Percentiles rank a stretch among this genome's conserved stretches.
phyloP scores from a whole-genome alignment of 805 yeast genomes.

The Priceomyces melissophilus region DNA sequence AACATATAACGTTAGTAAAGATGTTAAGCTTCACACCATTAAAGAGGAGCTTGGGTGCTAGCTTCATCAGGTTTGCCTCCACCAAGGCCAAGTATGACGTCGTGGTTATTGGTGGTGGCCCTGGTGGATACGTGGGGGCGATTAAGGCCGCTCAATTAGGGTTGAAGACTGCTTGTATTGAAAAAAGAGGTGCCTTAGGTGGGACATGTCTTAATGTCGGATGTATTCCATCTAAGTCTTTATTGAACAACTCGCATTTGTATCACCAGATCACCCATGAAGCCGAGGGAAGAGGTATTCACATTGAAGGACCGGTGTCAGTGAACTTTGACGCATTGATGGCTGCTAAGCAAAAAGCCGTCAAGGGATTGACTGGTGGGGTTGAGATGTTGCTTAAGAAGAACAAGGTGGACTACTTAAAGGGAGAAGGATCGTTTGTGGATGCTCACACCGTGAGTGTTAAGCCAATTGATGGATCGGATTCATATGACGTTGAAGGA shows the following conservation, averaged over 20 bases:
- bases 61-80: slow-evolving; percentile 40
- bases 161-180: slow-evolving; percentile 90
- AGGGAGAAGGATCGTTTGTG: slow-evolving; percentile 87
- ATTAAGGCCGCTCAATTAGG: slow-evolving; percentile 98
- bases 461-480: slow-evolving; percentile 78
- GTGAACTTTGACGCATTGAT: slow-evolving; percentile 78
- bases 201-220: slow-evolving; percentile 99
- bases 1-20: not conserved
- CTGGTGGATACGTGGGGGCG: slow-evolving; percentile 99
- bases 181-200: slow-evolving; percentile 93
- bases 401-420: slow-evolving; percentile 89
- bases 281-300: slow-evolving; percentile 85
- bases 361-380: slow-evolving; percentile 87
- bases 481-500: slow-evolving; percentile 69
- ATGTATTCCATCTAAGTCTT: slow-evolving; percentile 96
- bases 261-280: slow-evolving; percentile 88
- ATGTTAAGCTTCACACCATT: slow-evolving; percentile 9
- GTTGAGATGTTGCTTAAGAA: slow-evolving; percentile 93
- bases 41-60: slow-evolving; percentile 13
- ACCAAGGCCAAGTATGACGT: slow-evolving; percentile 65
- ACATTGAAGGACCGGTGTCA: slow-evolving; percentile 66
- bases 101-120: slow-evolving; percentile 98
- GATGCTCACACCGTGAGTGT: slow-evolving; percentile 77
- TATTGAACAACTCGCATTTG: slow-evolving; percentile 89
- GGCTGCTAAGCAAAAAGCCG: slow-evolving; percentile 90